Evolutionary conservation across 352 stramenopile species (phyloP).

Genomic region (Phytophthora ohioensis): DNA sequence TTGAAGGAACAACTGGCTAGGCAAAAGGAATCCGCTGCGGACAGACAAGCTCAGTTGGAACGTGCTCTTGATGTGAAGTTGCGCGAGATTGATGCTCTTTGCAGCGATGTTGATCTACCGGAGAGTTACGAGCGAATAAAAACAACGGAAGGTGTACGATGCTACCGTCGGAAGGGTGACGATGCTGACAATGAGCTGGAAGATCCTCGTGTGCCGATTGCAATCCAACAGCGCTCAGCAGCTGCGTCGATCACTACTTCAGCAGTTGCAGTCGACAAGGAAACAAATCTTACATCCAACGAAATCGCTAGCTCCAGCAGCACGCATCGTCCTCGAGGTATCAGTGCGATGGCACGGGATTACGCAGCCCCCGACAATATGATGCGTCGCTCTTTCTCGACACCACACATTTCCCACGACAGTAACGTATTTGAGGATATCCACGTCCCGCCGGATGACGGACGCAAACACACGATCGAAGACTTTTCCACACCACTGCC

Average conservation of each 20-base stretch:
- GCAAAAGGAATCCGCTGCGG: constrained; percentile 56
- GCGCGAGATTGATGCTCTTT: constrained; percentile 64
- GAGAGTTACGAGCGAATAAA: constrained; percentile 51
- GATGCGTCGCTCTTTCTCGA: constrained; percentile 53
- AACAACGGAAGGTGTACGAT: constrained; percentile 60
- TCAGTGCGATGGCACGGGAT: constrained; percentile 34
- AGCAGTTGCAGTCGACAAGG: neutral
- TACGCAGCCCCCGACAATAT: constrained; percentile 39
- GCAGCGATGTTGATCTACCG: constrained; percentile 54
- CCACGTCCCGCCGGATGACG: constrained; percentile 65
- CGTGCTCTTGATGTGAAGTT: constrained; percentile 62
- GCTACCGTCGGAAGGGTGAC: constrained; percentile 52
- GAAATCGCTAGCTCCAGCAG: constrained; percentile 17
- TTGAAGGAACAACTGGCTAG: constrained; percentile 52
- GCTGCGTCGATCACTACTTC: neutral
- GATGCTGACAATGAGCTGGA: constrained; percentile 50
- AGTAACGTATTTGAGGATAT: constrained; percentile 36
- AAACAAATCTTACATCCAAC: neutral
- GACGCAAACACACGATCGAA: constrained; percentile 66
- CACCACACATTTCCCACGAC: constrained; percentile 44
- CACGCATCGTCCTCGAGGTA: constrained; percentile 34
- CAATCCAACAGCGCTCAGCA: constrained; percentile 27
- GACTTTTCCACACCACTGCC: constrained; percentile 82
- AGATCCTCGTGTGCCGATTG: constrained; percentile 60
- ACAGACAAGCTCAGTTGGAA: constrained; percentile 53